Percentiles rank a stretch among this genome's conserved stretches.
These are phyloP conservation scores for Boehmeria nivea DNA, from an alignment of 306 rosid species.

Conservation along the genomic window DNA sequence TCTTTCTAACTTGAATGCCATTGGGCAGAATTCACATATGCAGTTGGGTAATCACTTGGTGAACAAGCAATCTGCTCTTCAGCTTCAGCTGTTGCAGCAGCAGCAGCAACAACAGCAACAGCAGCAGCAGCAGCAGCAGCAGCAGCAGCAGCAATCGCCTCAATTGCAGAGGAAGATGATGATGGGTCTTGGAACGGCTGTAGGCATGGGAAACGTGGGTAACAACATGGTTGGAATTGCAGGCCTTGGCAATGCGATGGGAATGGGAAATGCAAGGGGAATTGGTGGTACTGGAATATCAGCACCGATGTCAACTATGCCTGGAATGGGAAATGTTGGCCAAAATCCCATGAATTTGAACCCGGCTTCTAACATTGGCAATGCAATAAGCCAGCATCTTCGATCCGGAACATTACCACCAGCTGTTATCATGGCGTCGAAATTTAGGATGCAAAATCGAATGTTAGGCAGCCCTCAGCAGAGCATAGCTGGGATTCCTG, in stretches of 20 bases:
- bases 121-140: conserved; percentile 46
- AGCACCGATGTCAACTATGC: conserved; percentile 65
- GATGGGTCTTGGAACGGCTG: conserved; percentile 81
- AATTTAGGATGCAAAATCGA: conserved; percentile 37
- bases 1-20: conserved; percentile 57
- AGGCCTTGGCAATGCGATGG: conserved; percentile 58
- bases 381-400: conserved; percentile 50
- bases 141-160: conserved; percentile 39
- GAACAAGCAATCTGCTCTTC: conserved; percentile 55
- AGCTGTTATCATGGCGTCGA: conserved; percentile 41
- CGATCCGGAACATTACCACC: conserved; percentile 43
- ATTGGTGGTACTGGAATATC: conserved; percentile 80
- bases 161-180: conserved; percentile 82
- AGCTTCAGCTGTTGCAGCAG: conserved; percentile 55
- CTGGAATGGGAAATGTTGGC: conserved; percentile 74
- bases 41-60: conserved; percentile 63
- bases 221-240: conserved; percentile 74
- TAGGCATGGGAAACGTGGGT: conserved; percentile 56
- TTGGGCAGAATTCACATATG: conserved; percentile 68
- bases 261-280: conserved; percentile 71
- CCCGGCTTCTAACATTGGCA: conserved; percentile 53
- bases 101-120: conserved; percentile 47
- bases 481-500: conserved; percentile 54
- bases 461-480: conserved; percentile 63
- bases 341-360: conserved; percentile 62